Base-by-base conservation (phyloP, 805 yeast species). In the Pichia pseudocactophila region DNA sequence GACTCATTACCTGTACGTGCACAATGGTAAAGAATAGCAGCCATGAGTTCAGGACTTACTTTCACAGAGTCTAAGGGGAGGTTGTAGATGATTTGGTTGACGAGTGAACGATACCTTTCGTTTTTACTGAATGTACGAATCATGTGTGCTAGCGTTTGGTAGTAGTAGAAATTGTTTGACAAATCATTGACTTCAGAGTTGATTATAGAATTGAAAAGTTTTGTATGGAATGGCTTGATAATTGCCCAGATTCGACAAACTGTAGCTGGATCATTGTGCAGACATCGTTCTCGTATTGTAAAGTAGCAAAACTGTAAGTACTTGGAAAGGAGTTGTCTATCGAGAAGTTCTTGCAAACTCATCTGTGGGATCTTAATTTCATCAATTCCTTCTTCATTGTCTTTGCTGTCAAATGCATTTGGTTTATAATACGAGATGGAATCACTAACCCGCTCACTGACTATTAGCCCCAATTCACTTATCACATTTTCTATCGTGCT, bases 21-120 rank as follows among this genome's bases (percentile, higher is more conserved):
- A 36, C 62, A 51, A 46, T 64, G 62, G 19, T 50, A 42, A 5
- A 62, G 34, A 25, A 64, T 43, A 1, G 65, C 48, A 7, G 56
- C 48, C 66, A 63, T 61, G 33, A 64, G 48, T 16, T 50, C 50
- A 1, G 68, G 67, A 20, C 59, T 55, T 3, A 59, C 50, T 30
- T 52, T 51, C 22, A 63, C 58, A 1, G 66, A 58, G 22, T 59
- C 57, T 20, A 63, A 49, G 1, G 68, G 68, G n/a, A 64, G 41
- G 30, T 55, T 50, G 20, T 47, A 44, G 3, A 64, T 52, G 13
- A 64, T 19, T 5, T 53, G 50, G 10, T 47, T 43, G 5, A 63
- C 58, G 22, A 61, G 34, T 2, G 26, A 16, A 12, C 54, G 46
- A 36, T 59, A 63, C 37, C 66, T 47, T 37, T 43, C 49, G 31